These are phyloP conservation scores for Cryphonectria radicalis DNA, from an alignment of 2,329 filamentous ascomycete species.

Conservation along the genomic window DNA sequence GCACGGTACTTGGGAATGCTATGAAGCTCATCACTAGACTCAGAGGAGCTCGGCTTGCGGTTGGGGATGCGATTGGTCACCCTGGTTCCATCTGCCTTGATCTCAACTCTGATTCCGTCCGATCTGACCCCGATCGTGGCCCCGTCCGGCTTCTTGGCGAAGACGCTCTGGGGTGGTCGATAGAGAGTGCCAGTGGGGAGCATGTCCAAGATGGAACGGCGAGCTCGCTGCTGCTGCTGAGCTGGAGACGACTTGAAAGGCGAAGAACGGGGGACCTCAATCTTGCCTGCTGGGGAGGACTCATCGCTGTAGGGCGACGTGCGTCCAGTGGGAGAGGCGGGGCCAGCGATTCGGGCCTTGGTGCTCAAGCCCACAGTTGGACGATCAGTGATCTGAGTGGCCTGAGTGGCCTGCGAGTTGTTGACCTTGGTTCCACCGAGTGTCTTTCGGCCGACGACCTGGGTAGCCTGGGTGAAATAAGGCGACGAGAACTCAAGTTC, in stretches of 20 bases:
- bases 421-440: constrained; percentile 3
- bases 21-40: constrained; percentile 38
- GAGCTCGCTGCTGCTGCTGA: constrained; percentile 32
- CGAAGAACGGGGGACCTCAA: constrained; percentile 91
- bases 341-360: neutral
- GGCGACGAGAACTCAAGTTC: constrained; percentile 38
- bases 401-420: constrained; percentile 32
- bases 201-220: constrained; percentile 58
- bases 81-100: constrained; percentile 17
- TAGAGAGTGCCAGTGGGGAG: constrained; percentile 78
- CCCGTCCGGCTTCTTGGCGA: constrained; percentile 38
- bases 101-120: constrained; percentile 24
- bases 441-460: constrained; percentile 31
- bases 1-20: constrained; percentile 46
- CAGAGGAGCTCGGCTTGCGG: constrained; percentile 35
- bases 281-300: constrained; percentile 50
- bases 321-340: constrained; percentile 5
- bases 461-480: constrained; percentile 45
- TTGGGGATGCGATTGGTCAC: constrained; percentile 16
- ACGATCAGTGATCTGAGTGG: constrained; percentile 47
- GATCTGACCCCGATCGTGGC: constrained; percentile 37
- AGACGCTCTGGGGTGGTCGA: constrained; percentile 42
- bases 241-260: constrained; percentile 58
- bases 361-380: constrained; percentile 38
- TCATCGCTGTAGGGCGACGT: constrained; percentile 38